Evolutionary conservation across 805 yeast genomes (phyloP).

Genomic region (Ogataea pignaliae): DNA sequence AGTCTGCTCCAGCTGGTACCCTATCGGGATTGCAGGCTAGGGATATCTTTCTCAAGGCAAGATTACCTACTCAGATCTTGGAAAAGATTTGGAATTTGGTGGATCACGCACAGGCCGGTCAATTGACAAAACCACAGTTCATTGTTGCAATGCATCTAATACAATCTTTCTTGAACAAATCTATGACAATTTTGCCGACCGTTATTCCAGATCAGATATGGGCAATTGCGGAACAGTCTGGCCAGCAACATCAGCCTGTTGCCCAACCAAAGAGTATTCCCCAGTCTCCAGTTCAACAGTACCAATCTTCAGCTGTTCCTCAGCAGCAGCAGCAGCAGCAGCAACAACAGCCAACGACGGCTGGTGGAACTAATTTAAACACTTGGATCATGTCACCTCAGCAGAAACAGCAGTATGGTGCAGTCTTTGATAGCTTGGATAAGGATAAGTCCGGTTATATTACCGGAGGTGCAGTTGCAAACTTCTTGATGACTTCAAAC

Average conservation of each 20-base stretch:
- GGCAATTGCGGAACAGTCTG: conserved; percentile 22
- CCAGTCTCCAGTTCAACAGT: conserved; percentile 12
- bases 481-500: conserved; percentile 82
- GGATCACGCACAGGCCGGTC: conserved; percentile 72
- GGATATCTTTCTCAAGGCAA: conserved; percentile 84
- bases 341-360: conserved; percentile 15
- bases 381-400: conserved; percentile 64
- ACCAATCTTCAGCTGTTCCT: conserved; percentile 1
- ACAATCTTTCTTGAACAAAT: conserved; percentile 66
- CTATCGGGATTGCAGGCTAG: conserved; percentile 79
- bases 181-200: conserved; percentile 43
- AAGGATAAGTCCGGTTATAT: conserved; percentile 56
- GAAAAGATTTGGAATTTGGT: conserved; percentile 89
- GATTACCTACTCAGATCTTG: conserved; percentile 67
- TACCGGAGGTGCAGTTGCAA: conserved; percentile 78
- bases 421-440: conserved; percentile 76
- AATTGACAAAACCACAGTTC: conserved; percentile 69
- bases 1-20: conserved; percentile 50
- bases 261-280: conserved; percentile 11
- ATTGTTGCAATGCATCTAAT: conserved; percentile 93
- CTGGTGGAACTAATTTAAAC: conserved; percentile 22
- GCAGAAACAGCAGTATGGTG: conserved; percentile 73
- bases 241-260: conserved; percentile 15
- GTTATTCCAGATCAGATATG: conserved; percentile 31
- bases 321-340: conserved; percentile 10